Conservation (phyloP, 2,329 filamentous ascomycete species). For the Trichoderma arundinaceum region DNA sequence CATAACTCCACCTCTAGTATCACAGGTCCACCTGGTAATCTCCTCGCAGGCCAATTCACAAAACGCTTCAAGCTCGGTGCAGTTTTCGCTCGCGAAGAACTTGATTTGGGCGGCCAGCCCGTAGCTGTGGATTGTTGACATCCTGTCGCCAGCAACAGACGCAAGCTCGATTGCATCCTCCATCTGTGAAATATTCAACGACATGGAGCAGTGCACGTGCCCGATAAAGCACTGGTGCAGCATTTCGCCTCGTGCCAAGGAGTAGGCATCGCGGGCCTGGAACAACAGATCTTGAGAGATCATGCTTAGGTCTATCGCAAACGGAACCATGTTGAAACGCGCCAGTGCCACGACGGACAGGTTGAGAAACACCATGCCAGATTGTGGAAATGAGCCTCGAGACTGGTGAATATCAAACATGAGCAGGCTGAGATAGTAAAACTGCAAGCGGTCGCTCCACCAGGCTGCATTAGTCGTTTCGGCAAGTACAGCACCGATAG, state of each 20-base stretch:
- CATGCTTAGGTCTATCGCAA: constrained; percentile 68
- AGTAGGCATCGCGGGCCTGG: constrained; percentile 66
- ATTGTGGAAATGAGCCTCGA: constrained; percentile 70
- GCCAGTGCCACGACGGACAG: constrained; percentile 69
- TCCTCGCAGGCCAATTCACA: constrained; percentile 76
- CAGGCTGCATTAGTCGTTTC: constrained; percentile 73
- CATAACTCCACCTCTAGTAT: constrained; percentile 73
- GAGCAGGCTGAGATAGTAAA: constrained; percentile 71
- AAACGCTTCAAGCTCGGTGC: constrained; percentile 71
- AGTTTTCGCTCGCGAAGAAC: constrained; percentile 72
- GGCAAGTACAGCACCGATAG: constrained; percentile 71
- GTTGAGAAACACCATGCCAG: constrained; percentile 70
- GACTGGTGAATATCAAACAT: constrained; percentile 70
- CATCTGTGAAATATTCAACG: constrained; percentile 62
- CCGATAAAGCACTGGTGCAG: constrained; percentile 72
- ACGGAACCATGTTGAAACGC: constrained; percentile 72
- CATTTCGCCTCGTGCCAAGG: constrained; percentile 70
- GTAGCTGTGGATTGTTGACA: constrained; percentile 73
- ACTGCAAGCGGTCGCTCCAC: constrained; percentile 74
- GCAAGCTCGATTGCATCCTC: constrained; percentile 71
- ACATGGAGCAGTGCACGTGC: constrained; percentile 69
- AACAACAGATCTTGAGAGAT: constrained; percentile 69
- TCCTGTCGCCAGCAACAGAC: constrained; percentile 70
- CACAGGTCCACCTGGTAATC: constrained; percentile 72
- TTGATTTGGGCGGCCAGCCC: constrained; percentile 70